Percentiles rank a stretch among this genome's conserved stretches.
These are phyloP conservation scores for Aciculosporium take DNA, from an alignment of 2,329 filamentous ascomycete species.

Conservation along the genomic window DNA sequence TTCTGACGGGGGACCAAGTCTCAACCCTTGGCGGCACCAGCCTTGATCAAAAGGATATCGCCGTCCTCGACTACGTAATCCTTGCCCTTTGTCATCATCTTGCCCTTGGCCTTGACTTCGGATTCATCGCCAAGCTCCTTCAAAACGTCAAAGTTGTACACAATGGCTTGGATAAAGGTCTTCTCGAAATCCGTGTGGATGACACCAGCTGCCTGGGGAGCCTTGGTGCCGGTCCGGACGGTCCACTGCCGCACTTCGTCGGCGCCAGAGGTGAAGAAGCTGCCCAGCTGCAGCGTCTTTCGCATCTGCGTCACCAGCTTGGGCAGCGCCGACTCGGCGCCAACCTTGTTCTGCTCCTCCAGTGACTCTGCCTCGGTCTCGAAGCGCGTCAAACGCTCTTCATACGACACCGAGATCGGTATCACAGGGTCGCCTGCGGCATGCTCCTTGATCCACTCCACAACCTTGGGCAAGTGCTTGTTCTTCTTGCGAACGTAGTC, in stretches of 20 bases:
- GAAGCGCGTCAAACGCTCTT: conserved; percentile 78
- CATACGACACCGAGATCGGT: conserved; percentile 81
- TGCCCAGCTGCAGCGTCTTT: conserved; percentile 74
- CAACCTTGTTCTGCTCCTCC: conserved; percentile 80
- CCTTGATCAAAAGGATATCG: conserved; percentile 77
- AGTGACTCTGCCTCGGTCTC: conserved; percentile 60
- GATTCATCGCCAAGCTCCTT: conserved; percentile 82
- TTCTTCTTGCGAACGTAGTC: conserved; percentile 99
- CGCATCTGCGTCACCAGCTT: conserved; percentile 92
- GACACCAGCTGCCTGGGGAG: conserved; percentile 92
- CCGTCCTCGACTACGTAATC: conserved; percentile 85
- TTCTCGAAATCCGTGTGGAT: conserved; percentile 99
- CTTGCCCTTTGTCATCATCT: conserved; percentile 97
- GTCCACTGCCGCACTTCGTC: conserved; percentile 99
- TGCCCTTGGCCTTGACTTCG: conserved; percentile 82
- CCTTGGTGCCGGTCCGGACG: conserved; percentile 87
- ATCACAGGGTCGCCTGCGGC: conserved; percentile 80
- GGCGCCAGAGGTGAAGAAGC: conserved; percentile 92
- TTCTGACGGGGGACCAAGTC: background rate
- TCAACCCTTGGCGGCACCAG: conserved; percentile 61
- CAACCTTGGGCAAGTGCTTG: conserved; percentile 90
- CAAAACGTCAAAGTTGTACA: conserved; percentile 74
- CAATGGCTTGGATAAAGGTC: conserved; percentile 94
- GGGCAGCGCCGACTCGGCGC: conserved; percentile 75
- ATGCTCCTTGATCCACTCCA: conserved; percentile 89